These are phyloP conservation scores for Cladosporium sp. DNA, from an alignment of 2,329 filamentous ascomycete genomes.

Conservation along the genomic window DNA sequence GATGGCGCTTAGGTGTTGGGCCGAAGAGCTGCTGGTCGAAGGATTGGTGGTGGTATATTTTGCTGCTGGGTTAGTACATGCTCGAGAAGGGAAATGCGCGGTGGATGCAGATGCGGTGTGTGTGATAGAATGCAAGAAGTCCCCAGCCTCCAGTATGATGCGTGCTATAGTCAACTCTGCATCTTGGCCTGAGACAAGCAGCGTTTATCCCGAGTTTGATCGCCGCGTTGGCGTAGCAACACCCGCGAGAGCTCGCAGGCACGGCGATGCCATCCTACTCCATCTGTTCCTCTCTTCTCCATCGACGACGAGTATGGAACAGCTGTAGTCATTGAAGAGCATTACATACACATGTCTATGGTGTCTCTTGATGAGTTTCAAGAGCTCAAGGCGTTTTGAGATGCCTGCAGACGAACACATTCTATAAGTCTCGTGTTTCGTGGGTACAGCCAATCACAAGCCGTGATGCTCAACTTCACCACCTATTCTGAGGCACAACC, in stretches of 20 bases:
- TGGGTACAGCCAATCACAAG: neutral
- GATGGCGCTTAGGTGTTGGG: neutral
- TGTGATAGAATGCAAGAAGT: neutral
- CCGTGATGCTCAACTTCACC: neutral
- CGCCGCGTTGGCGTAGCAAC: neutral
- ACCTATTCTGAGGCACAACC: neutral
- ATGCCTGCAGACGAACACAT: too few relatives aligned
- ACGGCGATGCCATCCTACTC: too few relatives aligned
- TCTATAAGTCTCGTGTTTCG: neutral
- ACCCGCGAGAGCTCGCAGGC: too few relatives aligned
- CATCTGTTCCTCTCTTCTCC: too few relatives aligned
- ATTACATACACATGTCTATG: too few relatives aligned
- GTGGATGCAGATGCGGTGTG: neutral
- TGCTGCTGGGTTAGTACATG: constrained; percentile 12
- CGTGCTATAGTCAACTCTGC: neutral
- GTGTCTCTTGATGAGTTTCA: too few relatives aligned
- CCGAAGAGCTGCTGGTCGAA: neutral
- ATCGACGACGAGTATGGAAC: too few relatives aligned
- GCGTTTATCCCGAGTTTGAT: too few relatives aligned
- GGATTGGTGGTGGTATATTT: neutral
- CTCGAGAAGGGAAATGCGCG: neutral
- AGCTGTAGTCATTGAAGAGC: too few relatives aligned
- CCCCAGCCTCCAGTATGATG: neutral
- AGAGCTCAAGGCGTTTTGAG: too few relatives aligned
- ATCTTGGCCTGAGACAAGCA: too few relatives aligned